Evolutionary conservation across 345 rosid species (phyloP), one percentile per base, ranked within the genome.

Genomic region (Citrus maxima): DNA sequence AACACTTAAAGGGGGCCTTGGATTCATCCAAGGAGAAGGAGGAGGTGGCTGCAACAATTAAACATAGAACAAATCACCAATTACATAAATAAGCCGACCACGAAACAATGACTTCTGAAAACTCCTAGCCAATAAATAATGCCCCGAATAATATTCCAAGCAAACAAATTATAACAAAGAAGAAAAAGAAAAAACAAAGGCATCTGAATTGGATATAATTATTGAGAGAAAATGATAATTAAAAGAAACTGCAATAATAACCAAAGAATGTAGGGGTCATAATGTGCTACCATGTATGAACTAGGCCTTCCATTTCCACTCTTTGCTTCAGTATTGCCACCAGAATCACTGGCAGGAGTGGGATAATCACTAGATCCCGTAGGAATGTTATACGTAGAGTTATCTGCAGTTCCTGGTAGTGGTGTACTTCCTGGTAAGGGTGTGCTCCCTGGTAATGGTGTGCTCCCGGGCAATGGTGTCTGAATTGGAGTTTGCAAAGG

Each of bases 11-110:
- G 90, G 81, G 13, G 94, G 82, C 89, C 98, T 94, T 75, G 85
- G 97, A 79, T 83, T 90, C 67, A 86, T 78, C 99, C 98, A 96
- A 34, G 98, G 90, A 67, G 98, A 94, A 77, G 99, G 97, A 78
- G 79, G 73, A 54, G 79, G 79, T 80, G 78, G 97, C 99, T 94
- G 90, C 80, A 9, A 67, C 16, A 55, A 75, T 51, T 80, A 71
- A 81, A 65, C 13, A 78, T 34, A 62, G 24, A 74, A 74, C 67
- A 35, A 24, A 37, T 72, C 58, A 77, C 25, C 67, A 72, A 25
- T 58, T 71, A 64, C 37, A 73, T 67, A 22, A 51, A 70, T 24
- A 74, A 67, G 61, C 70, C 64, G 35, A 67, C 34, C 21, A 66
- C n/a, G 61, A 30, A 73, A 59, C 7, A 63, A 38, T 46, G 18